Conservation (phyloP, 805 yeast genomes). For the Candida oleophila region DNA sequence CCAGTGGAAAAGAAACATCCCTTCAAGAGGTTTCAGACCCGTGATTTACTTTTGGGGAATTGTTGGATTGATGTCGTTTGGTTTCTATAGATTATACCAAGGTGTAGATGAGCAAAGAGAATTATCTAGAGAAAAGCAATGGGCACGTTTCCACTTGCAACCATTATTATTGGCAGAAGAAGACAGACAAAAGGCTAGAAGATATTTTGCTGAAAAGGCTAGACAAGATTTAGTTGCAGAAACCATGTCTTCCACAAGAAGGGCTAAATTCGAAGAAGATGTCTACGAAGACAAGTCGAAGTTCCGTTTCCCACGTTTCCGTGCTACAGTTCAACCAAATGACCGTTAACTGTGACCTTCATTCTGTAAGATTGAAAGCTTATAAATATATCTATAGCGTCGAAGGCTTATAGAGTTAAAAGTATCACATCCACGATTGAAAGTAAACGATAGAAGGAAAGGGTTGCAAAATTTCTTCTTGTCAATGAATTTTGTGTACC, state of each 20-base stretch:
- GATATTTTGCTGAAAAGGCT: constrained; percentile 61
- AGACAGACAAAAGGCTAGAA: constrained; percentile 75
- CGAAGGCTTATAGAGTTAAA: no score
- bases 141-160: constrained; percentile 71
- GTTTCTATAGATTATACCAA: constrained; percentile 62
- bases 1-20: constrained; percentile 87
- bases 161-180: constrained; percentile 81
- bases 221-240: constrained; percentile 59
- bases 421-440: no score
- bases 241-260: constrained; percentile 37
- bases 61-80: constrained; percentile 64
- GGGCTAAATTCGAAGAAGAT: constrained; percentile 42
- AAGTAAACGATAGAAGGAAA: no score
- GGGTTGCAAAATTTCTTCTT: no score
- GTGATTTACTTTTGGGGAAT: constrained; percentile 65
- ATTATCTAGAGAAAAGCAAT: constrained; percentile 68
- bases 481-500: no score
- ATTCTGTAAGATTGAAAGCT: neutral
- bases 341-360: constrained; percentile 16
- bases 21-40: constrained; percentile 83
- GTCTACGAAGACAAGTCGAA: constrained; percentile 44
- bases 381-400: no score
- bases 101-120: constrained; percentile 79
- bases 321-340: constrained; percentile 39
- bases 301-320: constrained; percentile 41